A percentile compares a stretch with the other conserved stretches of the same genome.
These are phyloP conservation scores for Lupinus albus DNA, from an alignment of 306 rosid species.

Conservation along the genomic window DNA sequence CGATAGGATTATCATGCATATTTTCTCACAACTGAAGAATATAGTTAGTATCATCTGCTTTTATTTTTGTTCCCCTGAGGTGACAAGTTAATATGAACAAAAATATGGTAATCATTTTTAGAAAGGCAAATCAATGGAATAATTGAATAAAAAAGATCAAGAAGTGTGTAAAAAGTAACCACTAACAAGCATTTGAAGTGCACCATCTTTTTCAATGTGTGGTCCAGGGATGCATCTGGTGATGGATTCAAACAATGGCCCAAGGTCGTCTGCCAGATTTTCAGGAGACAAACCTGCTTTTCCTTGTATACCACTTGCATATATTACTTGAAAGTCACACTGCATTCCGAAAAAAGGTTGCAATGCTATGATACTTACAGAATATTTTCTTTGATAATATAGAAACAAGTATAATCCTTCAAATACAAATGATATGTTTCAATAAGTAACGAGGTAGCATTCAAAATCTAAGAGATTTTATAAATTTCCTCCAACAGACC, in stretches of 20 bases:
- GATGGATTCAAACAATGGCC: constrained; percentile 91
- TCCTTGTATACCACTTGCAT: constrained; percentile 98
- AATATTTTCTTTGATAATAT: background rate
- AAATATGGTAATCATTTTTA: constrained; percentile 11
- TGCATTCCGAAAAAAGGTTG: constrained; percentile 45
- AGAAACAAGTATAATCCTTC: constrained; percentile 32
- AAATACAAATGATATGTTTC: constrained; percentile 25
- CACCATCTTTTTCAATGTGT: constrained; percentile 83
- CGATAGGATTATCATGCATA: constrained; percentile 26
- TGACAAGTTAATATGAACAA: constrained; percentile 11
- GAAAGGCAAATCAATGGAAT: constrained; percentile 12
- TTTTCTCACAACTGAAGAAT: constrained; percentile 30
- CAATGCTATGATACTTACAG: constrained; percentile 11
- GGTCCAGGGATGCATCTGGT: constrained; percentile 99
- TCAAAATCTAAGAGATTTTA: constrained; percentile 18
- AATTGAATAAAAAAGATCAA: constrained; percentile 7
- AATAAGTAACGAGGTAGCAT: constrained; percentile 20
- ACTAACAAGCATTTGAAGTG: constrained; percentile 97
- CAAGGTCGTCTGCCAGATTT: constrained; percentile 89
- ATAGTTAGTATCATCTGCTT: constrained; percentile 7
- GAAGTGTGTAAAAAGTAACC: constrained; percentile 35
- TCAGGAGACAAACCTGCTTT: constrained; percentile 91
- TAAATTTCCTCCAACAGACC: constrained; percentile 19
- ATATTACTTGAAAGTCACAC: constrained; percentile 97
- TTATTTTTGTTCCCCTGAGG: constrained; percentile 24